phyloP scores from a whole-genome alignment of 768 basidiomycete species.

The Coprinellus aureogranulatus region DNA sequence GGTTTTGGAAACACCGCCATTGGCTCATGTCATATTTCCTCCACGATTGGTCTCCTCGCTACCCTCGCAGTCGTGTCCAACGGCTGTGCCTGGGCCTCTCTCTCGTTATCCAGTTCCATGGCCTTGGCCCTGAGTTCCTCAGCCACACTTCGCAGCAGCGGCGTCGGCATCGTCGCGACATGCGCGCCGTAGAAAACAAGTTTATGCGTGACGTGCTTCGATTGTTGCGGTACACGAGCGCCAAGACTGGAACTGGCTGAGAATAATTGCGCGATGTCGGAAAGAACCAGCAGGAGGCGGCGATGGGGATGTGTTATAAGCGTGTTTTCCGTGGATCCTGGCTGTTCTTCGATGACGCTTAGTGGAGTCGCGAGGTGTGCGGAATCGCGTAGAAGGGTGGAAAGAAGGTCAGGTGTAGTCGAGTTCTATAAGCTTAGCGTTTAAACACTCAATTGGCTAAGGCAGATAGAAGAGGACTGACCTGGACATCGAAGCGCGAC shows the following conservation, averaged over 20 bases:
- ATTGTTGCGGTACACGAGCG: conserved; percentile 1
- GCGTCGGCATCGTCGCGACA: conserved; percentile 46
- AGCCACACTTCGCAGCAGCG: conserved; percentile 38
- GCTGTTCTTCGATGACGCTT: conserved; percentile 26
- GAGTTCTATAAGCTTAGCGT: conserved; percentile 27
- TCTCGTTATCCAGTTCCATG: neutral
- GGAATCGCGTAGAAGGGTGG: conserved; percentile 57
- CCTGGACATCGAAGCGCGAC: conserved; percentile 55
- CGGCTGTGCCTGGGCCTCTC: neutral
- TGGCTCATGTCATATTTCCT: neutral
- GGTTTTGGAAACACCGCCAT: too few species aligned
- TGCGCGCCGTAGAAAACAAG: conserved; percentile 70
- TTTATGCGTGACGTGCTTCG: conserved; percentile 54
- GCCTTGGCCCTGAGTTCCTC: conserved; percentile 30
- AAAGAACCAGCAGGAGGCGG: conserved; percentile 47
- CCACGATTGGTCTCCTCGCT: neutral
- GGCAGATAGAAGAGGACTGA: conserved; percentile 26
- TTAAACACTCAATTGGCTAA: conserved; percentile 4
- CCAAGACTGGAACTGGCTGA: too few species aligned
- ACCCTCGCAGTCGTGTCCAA: conserved; percentile 23
- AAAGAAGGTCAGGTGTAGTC: conserved; percentile 41
- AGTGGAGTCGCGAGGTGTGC: conserved; percentile 51
- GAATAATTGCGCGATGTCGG: conserved; percentile 54
- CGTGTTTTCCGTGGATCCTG: conserved; percentile 12
- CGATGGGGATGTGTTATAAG: conserved; percentile 38